These are phyloP conservation scores for Leonotis leonurus DNA, from an alignment of 257 asterid genomes.

Conservation along the genomic window DNA sequence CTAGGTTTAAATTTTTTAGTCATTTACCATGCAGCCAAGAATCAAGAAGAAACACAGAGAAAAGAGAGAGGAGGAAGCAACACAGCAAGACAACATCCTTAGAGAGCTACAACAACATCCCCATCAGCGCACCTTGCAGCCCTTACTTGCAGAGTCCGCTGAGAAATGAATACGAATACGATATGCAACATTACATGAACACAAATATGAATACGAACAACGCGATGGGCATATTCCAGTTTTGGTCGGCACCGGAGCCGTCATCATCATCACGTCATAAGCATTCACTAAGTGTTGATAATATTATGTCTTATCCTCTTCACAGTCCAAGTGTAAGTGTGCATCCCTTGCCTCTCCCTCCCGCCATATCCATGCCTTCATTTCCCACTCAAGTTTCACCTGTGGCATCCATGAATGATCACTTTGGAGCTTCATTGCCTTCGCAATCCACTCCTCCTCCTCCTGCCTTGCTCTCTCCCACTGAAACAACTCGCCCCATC, in stretches of 20 bases:
- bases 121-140: conserved; percentile 17
- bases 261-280: conserved; percentile 24
- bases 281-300: conserved; percentile 30
- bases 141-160: conserved; percentile 60
- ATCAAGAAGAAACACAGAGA: not conserved
- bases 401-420: conserved; percentile 24
- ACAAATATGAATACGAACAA: conserved; percentile 44
- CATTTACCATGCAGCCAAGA: not conserved
- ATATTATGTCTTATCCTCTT: conserved; percentile 58
- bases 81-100: conserved; percentile 22
- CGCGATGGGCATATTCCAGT: conserved; percentile 43
- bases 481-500: conserved; percentile 33
- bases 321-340: conserved; percentile 48
- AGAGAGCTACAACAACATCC: conserved; percentile 41
- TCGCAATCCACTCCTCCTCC: conserved; percentile 9
- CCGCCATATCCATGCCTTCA: conserved; percentile 35
- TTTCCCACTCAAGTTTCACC: conserved; percentile 31
- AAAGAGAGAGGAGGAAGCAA: not conserved
- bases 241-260: conserved; percentile 65
- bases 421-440: conserved; percentile 26
- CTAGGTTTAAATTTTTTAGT: no score
- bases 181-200: no score
- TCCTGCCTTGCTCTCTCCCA: conserved; percentile 22
- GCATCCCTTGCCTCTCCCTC: conserved; percentile 84
- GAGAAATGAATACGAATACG: conserved; percentile 27